Base-by-base conservation (phyloP, 352 stramenopile species). In the Halophytophthora batemanensis region DNA sequence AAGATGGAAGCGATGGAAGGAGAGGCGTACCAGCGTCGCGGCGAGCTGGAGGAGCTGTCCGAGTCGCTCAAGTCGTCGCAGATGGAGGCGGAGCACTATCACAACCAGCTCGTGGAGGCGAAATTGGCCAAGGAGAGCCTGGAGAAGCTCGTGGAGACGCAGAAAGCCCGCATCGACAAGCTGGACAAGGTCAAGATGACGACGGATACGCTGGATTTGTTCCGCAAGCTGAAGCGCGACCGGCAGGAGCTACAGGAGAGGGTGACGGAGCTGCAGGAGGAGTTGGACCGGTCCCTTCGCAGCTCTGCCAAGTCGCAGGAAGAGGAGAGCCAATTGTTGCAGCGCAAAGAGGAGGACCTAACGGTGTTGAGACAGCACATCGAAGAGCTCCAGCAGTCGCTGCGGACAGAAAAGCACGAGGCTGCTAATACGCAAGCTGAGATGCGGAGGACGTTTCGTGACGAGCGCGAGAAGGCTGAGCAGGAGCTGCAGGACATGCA, bases 111-210 rank as follows among this genome's bases (percentile, higher is more conserved):
- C 4, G 47, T 59, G 5, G 66, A 73, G 44, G 44, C 45, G 18
- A 71, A 86, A 39, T 17, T 56, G 18, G 55, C 59, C 14, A 77
- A 80, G 38, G 71, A 85, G 39, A 57, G 65, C 13, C 54, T 83
- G 49, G 65, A 77, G 13, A 56, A 69, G 33, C 50, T 84, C 34
- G 48, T 82, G 0, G 72, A 75, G 34, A 72, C 69, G 10, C 80
- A 91, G 49, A 73, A 74, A 29, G 57, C 67, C 43, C 77, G 80
- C 38, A 85, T 91, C 22, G 76, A 86, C 34, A 89, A 88, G 57
- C 68, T 91, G 31, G 80, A 91, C 31, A 82, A 86, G 58, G 77
- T 89, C 17, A 91, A 91, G 62, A 91, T 91, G 80, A 91, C 80
- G 7, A 89, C 64, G 0, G 77, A 86, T 29, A 87, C 64, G 18